Conservation (phyloP, 805 yeast genomes). For the Pichia thaimueangensis region DNA sequence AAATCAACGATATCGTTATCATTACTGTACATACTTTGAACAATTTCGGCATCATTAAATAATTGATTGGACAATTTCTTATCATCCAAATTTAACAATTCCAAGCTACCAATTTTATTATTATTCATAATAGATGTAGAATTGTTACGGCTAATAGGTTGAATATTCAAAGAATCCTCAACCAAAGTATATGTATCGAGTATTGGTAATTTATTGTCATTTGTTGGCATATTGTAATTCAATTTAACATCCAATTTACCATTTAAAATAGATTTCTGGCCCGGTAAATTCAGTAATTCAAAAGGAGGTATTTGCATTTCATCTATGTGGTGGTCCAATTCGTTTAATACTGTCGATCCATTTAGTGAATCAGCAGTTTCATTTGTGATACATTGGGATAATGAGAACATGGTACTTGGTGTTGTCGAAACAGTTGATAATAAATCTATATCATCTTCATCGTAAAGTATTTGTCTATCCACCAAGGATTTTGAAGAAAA, state of each 20-base stretch:
- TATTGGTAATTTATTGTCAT: background rate
- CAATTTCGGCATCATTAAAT: background rate
- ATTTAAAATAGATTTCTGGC: background rate
- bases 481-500: conserved; percentile 7
- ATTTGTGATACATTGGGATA: conserved; percentile 21
- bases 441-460: conserved; percentile 23
- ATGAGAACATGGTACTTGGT: conserved; percentile 21
- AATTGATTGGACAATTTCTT: background rate
- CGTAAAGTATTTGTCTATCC: background rate
- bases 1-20: conserved; percentile 8
- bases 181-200: background rate
- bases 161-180: background rate
- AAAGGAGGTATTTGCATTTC: conserved; percentile 7
- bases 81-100: conserved; percentile 2
- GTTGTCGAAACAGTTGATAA: conserved; percentile 22
- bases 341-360: background rate
- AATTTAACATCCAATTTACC: background rate
- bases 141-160: too few relatives aligned
- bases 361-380: conserved; percentile 24
- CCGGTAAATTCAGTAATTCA: conserved; percentile 8
- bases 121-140: background rate
- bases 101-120: conserved; percentile 1
- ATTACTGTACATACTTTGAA: background rate
- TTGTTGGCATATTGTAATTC: background rate
- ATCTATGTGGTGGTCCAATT: background rate